Evolutionary conservation across 202 grass and related monocot species (phyloP).

Genomic region (Bolboschoenoplectus hybrid): DNA sequence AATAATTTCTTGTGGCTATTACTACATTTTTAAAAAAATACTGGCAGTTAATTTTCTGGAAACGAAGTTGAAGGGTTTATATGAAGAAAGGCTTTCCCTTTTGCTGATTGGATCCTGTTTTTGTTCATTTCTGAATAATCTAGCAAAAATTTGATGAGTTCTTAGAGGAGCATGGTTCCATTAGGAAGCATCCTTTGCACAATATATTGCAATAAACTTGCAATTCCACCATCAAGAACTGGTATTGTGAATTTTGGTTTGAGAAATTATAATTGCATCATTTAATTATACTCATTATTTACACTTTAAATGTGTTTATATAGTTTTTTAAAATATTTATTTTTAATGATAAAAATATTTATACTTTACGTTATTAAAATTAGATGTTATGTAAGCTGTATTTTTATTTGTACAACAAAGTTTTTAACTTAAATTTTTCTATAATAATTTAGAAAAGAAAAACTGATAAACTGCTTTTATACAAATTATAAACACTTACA

Average conservation of each 20-base stretch:
- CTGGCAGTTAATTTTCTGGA: not conserved
- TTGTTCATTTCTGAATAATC: conserved; percentile 14
- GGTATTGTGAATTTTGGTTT: not conserved
- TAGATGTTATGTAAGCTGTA: no score
- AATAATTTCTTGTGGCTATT: not conserved
- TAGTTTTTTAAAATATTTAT: not conserved
- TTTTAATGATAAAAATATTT: no score
- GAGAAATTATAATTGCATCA: no score
- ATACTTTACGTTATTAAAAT: no score
- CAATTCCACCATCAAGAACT: not conserved
- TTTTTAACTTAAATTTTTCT: no score
- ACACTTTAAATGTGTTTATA: not conserved
- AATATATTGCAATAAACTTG: not conserved
- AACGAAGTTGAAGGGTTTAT: conserved; percentile 1
- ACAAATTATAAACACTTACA: no score
- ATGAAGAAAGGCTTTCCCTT: not conserved
- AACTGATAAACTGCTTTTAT: no score
- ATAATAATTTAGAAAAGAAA: no score
- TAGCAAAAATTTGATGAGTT: not conserved
- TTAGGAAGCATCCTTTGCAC: not conserved
- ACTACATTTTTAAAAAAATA: not conserved
- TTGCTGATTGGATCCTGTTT: not conserved
- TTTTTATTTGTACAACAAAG: no score
- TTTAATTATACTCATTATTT: no score
- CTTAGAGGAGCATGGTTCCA: not conserved